These are phyloP conservation scores for Suillus alpinus DNA, from an alignment of 768 basidiomycete species.

Conservation along the genomic window DNA sequence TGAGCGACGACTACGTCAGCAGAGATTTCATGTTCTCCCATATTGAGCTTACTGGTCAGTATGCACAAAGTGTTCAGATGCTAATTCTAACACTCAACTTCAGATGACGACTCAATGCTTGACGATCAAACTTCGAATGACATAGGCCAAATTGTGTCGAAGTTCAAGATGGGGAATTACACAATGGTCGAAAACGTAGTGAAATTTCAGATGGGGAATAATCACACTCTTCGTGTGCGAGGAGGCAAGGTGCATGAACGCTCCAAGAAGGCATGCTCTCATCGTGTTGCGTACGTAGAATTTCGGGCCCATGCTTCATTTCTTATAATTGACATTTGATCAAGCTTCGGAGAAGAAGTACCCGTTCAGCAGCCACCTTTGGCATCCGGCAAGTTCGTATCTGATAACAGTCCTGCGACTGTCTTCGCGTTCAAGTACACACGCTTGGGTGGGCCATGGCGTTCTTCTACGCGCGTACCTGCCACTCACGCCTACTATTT, in stretches of 20 bases:
- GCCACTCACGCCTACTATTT: background rate
- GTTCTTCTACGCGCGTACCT: background rate
- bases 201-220: rapidly evolving
- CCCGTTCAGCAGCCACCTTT: no score
- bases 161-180: background rate
- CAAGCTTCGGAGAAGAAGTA: conserved; percentile 14
- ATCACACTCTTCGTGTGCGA: background rate
- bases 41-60: conserved; percentile 17
- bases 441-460: conserved; percentile 9
- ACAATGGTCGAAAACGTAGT: rapidly evolving
- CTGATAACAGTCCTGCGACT: conserved; percentile 3
- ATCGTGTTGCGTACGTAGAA: background rate
- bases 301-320: background rate
- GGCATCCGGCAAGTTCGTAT: no score
- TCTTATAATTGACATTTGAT: background rate
- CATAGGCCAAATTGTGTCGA: conserved; percentile 15
- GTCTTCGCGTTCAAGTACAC: conserved; percentile 21
- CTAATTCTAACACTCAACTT: background rate
- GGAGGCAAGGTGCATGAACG: background rate
- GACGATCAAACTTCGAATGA: conserved; percentile 2
- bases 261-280: background rate
- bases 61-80: background rate
- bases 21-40: conserved; percentile 15
- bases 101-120: conserved; percentile 21
- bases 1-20: background rate